phyloP scores from a whole-genome alignment of 768 basidiomycete species.

The Xerocomus brunneocitrinus region DNA sequence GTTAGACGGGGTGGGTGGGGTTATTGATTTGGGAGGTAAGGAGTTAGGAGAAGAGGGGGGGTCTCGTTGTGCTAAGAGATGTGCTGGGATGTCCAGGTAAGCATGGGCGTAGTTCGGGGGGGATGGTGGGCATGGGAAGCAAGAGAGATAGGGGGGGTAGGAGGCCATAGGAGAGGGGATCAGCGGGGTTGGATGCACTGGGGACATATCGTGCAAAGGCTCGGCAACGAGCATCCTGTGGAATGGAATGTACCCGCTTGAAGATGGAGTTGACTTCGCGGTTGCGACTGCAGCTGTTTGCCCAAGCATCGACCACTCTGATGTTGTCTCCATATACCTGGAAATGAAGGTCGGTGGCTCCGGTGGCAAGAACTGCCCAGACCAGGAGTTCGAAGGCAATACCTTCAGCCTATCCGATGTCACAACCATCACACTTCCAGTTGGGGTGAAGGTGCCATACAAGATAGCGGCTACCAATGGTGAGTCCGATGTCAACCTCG shows the following conservation, averaged over 20 bases:
- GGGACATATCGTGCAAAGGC: conserved; percentile 8
- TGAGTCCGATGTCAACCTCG: neutral
- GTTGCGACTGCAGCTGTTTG: conserved; percentile 1
- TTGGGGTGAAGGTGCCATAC: conserved; percentile 5
- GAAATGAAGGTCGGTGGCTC: neutral
- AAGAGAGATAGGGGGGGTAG: neutral
- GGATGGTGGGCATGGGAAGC: no score
- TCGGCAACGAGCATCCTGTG: conserved; percentile 1
- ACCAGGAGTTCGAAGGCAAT: conserved; percentile 6
- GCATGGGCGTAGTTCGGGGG: no score
- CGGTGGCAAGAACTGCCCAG: neutral
- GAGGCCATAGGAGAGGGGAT: no score
- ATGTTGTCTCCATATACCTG: conserved; percentile 11
- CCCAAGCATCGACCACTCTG: conserved; percentile 17
- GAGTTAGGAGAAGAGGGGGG: no score
- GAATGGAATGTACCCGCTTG: conserved; percentile 15
- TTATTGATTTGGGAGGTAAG: no score
- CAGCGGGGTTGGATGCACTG: conserved; percentile 7
- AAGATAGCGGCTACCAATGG: neutral
- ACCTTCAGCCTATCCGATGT: conserved; percentile 23
- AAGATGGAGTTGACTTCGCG: conserved; percentile 13
- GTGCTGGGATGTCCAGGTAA: no score
- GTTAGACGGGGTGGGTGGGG: no score
- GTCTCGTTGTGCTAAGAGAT: no score
- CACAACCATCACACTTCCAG: conserved; percentile 3